Evolutionary conservation across 2,329 filamentous ascomycete genomes (phyloP), one percentile per base, ranked within the genome.

Genomic region (Fusarium tuaranense): DNA sequence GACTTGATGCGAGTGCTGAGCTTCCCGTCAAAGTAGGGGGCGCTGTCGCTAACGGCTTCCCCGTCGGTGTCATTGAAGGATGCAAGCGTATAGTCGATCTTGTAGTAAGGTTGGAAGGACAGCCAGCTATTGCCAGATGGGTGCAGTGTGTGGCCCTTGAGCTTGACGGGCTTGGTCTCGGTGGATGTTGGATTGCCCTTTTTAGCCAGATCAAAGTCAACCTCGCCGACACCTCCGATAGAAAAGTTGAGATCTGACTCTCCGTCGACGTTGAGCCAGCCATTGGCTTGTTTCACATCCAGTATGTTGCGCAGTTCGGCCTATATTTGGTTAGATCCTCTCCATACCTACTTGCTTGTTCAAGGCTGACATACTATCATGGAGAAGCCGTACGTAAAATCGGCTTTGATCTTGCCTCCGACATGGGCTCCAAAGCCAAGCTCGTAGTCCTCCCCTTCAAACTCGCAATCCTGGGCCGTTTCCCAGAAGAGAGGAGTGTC

Each of bases 371-470:
- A 22, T 16, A 48, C 20, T 22, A 48, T 48, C 44, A 48, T 5
- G 13, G 44, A 48, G 20, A 48, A 48, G 44, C 44, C 22, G 22
- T 48, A 48, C 7, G 44, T 48, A 16, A 16, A 22, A 22, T 48
- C 44, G 20, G 44, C 22, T 48, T 25, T 48, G 44, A 48, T 22
- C 22, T 48, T 48, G 22, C 44, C 44, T 14, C 22, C 22, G 4
- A 48, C 44, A 25, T 16, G 44, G 20, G 44, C 44, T 32, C 59
- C 60, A 36, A 68, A 58, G 6, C 59, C 59, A 27, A 48, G 48
- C n/a, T 51, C 65, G 27, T 59, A 59, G n/a, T 63, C 48, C 39
- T 58, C 36, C 7, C 65, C 65, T 20, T 63, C 59, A 30, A 63
- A 30, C 8, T 58, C 25, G 39, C 65, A 67, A 36, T 67, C 38